phyloP scores from a whole-genome alignment of 352 stramenopile genomes.

The Halophytophthora batemanensis region DNA sequence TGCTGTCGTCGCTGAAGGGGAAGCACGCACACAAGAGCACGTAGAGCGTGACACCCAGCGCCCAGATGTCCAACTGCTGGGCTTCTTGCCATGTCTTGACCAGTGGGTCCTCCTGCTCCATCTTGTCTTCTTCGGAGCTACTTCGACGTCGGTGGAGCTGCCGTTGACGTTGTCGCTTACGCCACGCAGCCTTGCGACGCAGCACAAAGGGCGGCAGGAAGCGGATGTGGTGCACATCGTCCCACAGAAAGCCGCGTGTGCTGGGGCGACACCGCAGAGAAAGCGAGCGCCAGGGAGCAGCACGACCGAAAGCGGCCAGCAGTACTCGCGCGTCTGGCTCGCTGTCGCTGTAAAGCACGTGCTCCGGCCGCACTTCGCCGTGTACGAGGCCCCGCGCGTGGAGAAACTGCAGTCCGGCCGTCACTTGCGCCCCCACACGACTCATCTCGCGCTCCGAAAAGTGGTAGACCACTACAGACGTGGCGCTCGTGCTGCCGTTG shows the following conservation, averaged over 20 bases:
- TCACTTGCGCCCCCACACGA: conserved; percentile 40
- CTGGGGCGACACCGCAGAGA: conserved; percentile 21
- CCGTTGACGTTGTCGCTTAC: neutral
- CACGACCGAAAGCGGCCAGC: conserved; percentile 63
- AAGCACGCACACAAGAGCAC: conserved; percentile 61
- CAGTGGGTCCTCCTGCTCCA: conserved; percentile 16
- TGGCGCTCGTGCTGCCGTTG: neutral
- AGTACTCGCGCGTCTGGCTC: conserved; percentile 64
- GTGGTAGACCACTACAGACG: conserved; percentile 7
- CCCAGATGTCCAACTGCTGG: conserved; percentile 68
- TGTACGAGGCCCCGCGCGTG: conserved; percentile 53
- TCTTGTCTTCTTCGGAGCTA: neutral
- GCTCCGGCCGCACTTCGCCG: conserved; percentile 67
- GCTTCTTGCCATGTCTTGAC: conserved; percentile 53
- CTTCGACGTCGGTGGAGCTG: neutral
- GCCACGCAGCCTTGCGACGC: conserved; percentile 10
- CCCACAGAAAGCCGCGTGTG: conserved; percentile 39
- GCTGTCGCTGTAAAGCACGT: conserved; percentile 67
- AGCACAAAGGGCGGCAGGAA: conserved; percentile 70
- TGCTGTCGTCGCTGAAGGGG: conserved; percentile 34
- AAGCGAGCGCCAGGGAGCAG: conserved; percentile 38
- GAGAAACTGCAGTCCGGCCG: conserved; percentile 51
- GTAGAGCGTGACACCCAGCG: conserved; percentile 71
- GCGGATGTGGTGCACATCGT: conserved; percentile 49
- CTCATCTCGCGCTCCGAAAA: conserved; percentile 60